Evolutionary conservation across 345 rosid genomes (phyloP).

Genomic region (Psidium guajava): DNA sequence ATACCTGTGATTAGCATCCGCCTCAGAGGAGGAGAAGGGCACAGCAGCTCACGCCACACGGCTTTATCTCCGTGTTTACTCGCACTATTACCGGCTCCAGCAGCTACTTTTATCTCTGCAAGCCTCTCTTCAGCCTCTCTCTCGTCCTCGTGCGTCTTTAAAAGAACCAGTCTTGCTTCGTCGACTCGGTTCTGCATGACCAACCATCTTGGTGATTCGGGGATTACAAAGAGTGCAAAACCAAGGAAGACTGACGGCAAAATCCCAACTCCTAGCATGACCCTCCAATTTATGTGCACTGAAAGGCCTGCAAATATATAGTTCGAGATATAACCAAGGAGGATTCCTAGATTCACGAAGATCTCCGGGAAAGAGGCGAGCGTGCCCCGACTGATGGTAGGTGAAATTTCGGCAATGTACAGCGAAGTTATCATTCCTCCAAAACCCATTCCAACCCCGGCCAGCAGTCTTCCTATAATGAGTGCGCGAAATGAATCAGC

Average conservation of each 20-base stretch:
- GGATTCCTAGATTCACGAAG: constrained; percentile 67
- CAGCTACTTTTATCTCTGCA: constrained; percentile 54
- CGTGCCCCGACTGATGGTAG: constrained; percentile 51
- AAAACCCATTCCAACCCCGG: constrained; percentile 74
- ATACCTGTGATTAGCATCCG: constrained; percentile 65
- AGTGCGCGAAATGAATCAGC: constrained; percentile 59
- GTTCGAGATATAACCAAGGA: constrained; percentile 92
- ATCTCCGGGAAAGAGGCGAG: constrained; percentile 85
- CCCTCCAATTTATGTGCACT: constrained; percentile 65
- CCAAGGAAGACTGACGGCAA: constrained; percentile 69
- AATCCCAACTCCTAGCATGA: constrained; percentile 88
- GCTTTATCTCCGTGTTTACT: constrained; percentile 45
- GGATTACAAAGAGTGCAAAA: constrained; percentile 67
- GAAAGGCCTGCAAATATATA: constrained; percentile 66
- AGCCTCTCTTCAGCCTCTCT: constrained; percentile 72
- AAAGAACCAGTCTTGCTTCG: constrained; percentile 60
- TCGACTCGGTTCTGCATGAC: constrained; percentile 67
- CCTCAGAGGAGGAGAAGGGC: constrained; percentile 54
- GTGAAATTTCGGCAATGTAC: constrained; percentile 81
- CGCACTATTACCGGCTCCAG: constrained; percentile 17
- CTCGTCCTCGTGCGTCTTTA: constrained; percentile 55
- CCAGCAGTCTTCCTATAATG: constrained; percentile 66
- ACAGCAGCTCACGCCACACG: constrained; percentile 60
- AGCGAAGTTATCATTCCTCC: constrained; percentile 79
- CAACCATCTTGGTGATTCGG: constrained; percentile 90